Conservation (phyloP, 805 yeast genomes). For the Nakazawaea ishiwadae region DNA sequence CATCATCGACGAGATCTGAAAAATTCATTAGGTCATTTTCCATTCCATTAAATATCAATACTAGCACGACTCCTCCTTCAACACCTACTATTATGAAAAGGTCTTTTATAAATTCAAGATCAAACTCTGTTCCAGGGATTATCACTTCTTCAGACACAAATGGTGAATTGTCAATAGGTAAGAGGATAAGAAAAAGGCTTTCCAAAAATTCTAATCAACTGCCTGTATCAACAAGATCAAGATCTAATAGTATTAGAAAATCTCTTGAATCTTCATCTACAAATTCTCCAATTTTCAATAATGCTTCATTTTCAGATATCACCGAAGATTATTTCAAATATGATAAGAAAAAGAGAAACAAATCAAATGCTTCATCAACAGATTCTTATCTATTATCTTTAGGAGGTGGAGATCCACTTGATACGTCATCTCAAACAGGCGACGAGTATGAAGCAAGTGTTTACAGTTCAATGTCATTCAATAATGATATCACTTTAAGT, state of each 20-base stretch:
- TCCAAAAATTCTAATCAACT: not conserved
- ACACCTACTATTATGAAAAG: not conserved
- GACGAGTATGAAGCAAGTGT: conserved; percentile 7
- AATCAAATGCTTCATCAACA: conserved; percentile 1
- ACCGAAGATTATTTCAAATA: conserved; percentile 10
- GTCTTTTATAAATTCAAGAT: not conserved
- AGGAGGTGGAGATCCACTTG: conserved; percentile 4
- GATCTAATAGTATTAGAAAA: conserved; percentile 3
- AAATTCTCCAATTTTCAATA: conserved; percentile 9
- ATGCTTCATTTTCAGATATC: conserved; percentile 6
- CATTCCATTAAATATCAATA: not conserved
- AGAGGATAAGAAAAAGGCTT: conserved; percentile 1
- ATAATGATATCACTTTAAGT: conserved; percentile 2
- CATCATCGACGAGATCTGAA: too few relatives aligned
- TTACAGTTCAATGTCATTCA: not conserved
- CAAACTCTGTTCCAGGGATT: conserved; percentile 1
- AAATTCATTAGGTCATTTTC: conserved; percentile 2
- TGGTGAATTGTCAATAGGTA: not conserved
- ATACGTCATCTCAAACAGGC: not conserved
- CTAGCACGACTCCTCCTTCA: not conserved
- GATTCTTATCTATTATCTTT: not conserved
- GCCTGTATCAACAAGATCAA: not conserved
- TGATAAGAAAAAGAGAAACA: conserved; percentile 4
- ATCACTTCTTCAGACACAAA: not conserved
- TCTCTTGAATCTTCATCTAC: not conserved